Conservation (phyloP, 164 flowering plant species). For the Cinnamomum chago region DNA sequence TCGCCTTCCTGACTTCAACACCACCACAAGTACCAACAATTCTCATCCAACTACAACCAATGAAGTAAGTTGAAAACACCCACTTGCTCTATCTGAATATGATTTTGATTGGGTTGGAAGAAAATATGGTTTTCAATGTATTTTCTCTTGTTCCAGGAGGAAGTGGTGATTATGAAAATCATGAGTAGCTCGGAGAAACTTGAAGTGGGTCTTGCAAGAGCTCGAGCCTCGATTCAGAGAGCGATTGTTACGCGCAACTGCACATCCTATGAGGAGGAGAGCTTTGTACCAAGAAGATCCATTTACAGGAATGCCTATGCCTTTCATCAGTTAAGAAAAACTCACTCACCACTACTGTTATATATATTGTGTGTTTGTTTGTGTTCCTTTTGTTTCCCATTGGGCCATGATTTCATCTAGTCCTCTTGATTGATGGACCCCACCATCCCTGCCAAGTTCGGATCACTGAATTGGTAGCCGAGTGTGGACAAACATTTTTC, state of each 20-base stretch:
- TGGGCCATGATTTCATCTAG: no score
- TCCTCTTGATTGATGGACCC: no score
- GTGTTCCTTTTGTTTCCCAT: no score
- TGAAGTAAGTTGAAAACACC: background rate
- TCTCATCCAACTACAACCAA: background rate
- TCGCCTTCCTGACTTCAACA: background rate
- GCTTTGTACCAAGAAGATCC: conserved; percentile 8
- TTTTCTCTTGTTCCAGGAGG: background rate
- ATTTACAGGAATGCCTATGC: conserved; percentile 53
- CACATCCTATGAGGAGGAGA: background rate
- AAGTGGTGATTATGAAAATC: background rate
- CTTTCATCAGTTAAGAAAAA: conserved; percentile 41
- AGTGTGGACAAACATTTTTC: no score
- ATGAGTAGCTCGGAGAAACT: conserved; percentile 8
- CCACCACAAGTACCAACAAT: background rate
- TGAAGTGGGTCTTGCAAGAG: conserved; percentile 45
- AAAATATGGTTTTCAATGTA: background rate
- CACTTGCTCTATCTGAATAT: no score
- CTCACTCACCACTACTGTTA: background rate
- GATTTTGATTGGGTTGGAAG: background rate
- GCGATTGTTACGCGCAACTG: conserved; percentile 15
- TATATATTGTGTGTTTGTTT: background rate
- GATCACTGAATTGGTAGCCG: no score
- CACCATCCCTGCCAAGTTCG: no score
- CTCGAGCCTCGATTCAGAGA: conserved; percentile 43